Percentiles rank a stretch among this genome's conserved stretches.
phyloP scores from a whole-genome alignment of 768 basidiomycete genomes.

The Amyloporia xantha region DNA sequence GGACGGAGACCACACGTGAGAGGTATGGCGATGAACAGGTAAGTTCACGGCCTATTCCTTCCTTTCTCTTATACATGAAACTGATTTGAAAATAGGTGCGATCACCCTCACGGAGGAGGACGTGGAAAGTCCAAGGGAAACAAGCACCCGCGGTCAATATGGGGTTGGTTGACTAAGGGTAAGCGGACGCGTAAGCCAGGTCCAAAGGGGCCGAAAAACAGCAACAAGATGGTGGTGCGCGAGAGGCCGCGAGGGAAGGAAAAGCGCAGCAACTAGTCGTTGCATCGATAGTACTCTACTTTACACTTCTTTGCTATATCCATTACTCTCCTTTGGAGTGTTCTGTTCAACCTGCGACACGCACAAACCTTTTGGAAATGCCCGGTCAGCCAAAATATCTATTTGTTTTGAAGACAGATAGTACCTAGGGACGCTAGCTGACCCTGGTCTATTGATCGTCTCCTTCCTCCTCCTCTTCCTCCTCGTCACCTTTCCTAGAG shows the following conservation, averaged over 20 bases:
- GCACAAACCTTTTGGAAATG: too few relatives aligned
- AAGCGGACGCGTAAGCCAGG: slow-evolving; percentile 90
- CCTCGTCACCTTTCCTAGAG: slow-evolving; percentile 32
- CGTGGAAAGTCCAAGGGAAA: slow-evolving; percentile 96
- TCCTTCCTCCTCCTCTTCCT: slow-evolving; percentile 42
- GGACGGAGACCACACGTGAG: slow-evolving; percentile 81
- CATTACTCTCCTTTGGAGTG: not conserved
- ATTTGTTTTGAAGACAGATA: too few relatives aligned
- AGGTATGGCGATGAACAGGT: slow-evolving; percentile 98
- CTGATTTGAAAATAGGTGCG: slow-evolving; percentile 42
- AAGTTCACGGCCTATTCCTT: slow-evolving; percentile 22
- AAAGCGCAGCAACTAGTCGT: slow-evolving; percentile 25
- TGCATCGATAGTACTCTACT: not conserved
- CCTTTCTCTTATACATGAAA: not conserved
- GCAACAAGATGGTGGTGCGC: slow-evolving; percentile 84
- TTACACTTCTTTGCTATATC: not conserved
- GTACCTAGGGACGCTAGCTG: too few relatives aligned
- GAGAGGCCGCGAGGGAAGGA: slow-evolving; percentile 76
- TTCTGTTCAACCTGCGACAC: too few relatives aligned
- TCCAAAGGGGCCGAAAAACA: slow-evolving; percentile 82
- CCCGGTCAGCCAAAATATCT: too few relatives aligned
- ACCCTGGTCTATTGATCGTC: slow-evolving; percentile 29
- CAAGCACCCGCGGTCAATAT: slow-evolving; percentile 88
- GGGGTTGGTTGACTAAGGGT: slow-evolving; percentile 91
- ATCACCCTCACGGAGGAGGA: slow-evolving; percentile 97